phyloP scores from a whole-genome alignment of 2,329 filamentous ascomycete species.

The Venturia pyrina region DNA sequence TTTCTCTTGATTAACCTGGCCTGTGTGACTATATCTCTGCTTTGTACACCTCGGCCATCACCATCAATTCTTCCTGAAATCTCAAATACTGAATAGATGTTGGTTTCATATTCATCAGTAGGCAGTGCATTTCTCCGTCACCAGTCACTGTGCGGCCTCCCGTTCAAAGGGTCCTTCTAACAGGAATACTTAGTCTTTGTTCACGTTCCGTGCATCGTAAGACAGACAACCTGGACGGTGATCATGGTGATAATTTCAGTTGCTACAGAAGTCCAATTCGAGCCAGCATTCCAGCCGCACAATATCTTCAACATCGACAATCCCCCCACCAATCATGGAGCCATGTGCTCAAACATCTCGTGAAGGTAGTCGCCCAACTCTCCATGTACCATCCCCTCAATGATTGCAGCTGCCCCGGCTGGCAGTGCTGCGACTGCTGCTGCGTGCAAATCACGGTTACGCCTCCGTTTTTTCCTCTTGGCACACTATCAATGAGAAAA shows the following conservation, averaged over 20 bases:
- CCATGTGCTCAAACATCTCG: slow-evolving; percentile 1
- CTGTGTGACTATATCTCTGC: neutral
- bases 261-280: neutral
- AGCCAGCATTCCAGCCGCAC: neutral
- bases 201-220: too few species aligned
- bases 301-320: neutral
- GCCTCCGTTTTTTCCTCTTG: neutral
- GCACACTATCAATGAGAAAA: neutral
- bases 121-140: neutral
- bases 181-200: too few species aligned
- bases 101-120: neutral
- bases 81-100: neutral
- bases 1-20: neutral
- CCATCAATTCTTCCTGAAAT: neutral
- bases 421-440: neutral
- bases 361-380: neutral
- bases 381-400: neutral
- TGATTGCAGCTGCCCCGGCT: neutral
- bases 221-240: too few species aligned
- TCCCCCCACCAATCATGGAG: neutral
- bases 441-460: neutral
- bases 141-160: neutral
- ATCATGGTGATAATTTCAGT: too few species aligned
- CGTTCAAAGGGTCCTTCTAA: neutral
- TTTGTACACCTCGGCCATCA: neutral